Evolutionary conservation across 768 basidiomycete genomes (phyloP).

Genomic region (Mycena amicta): DNA sequence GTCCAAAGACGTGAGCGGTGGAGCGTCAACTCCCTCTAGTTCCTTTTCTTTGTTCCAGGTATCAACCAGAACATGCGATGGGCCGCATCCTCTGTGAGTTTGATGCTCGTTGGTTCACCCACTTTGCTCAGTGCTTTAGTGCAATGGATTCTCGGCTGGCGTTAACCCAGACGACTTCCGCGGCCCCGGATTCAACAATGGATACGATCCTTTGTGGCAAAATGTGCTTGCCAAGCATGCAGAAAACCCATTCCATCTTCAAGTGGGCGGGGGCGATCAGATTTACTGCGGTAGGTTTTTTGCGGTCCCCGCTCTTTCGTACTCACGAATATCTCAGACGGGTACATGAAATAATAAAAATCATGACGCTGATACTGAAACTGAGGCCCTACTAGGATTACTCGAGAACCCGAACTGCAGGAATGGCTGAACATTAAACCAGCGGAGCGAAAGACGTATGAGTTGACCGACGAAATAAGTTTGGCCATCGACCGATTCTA

Average conservation of each 20-base stretch:
- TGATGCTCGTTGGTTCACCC: neutral
- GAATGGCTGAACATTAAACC: constrained; percentile 75
- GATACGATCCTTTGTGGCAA: constrained; percentile 91
- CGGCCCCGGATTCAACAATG: constrained; percentile 76
- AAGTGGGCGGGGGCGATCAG: constrained; percentile 94
- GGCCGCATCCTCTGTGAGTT: constrained; percentile 80
- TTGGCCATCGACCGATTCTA: constrained; percentile 82
- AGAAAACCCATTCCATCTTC: constrained; percentile 80
- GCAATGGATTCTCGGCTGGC: constrained; percentile 88
- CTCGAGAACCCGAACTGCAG: constrained; percentile 86
- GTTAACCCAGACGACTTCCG: constrained; percentile 88
- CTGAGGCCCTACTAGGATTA: constrained; percentile 51
- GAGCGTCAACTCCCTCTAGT: constrained; percentile 29
- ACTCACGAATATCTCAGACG: constrained; percentile 31
- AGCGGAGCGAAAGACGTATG: constrained; percentile 57
- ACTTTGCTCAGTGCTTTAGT: constrained; percentile 43
- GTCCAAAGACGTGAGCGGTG: neutral
- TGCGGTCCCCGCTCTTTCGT: neutral
- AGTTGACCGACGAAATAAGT: constrained; percentile 71
- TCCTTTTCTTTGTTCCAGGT: constrained; percentile 85
- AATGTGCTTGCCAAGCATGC: constrained; percentile 87
- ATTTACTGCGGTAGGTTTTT: constrained; percentile 63
- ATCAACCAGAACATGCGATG: constrained; percentile 83
- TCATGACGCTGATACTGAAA: too few relatives aligned
- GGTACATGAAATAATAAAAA: too few relatives aligned